Conservation (phyloP, 805 yeast species). For the Isabelozyma heimii region DNA sequence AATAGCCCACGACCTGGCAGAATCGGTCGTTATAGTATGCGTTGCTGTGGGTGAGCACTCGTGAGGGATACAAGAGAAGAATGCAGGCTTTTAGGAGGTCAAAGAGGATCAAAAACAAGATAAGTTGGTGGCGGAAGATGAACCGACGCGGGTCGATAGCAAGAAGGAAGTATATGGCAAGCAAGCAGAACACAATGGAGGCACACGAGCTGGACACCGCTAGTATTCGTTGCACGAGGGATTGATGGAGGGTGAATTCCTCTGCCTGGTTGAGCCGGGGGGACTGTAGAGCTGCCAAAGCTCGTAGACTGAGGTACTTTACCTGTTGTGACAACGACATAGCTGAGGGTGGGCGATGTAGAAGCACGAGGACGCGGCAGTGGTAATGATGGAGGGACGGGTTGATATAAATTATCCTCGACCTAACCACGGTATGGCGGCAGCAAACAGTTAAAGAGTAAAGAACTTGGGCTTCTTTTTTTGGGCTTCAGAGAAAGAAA, state of each 20-base stretch:
- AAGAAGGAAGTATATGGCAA: slow-evolving; percentile 56
- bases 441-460: too few relatives aligned
- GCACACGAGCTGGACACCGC: slow-evolving; percentile 38
- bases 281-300: background rate
- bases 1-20: slow-evolving; percentile 72
- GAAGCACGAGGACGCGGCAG: too few relatives aligned
- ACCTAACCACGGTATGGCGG: too few relatives aligned
- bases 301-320: background rate
- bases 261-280: slow-evolving; percentile 16
- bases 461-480: too few relatives aligned
- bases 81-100: slow-evolving; percentile 74
- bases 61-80: slow-evolving; percentile 65
- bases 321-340: background rate
- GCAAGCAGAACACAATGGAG: slow-evolving; percentile 46
- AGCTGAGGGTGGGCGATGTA: background rate
- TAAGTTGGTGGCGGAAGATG: slow-evolving; percentile 69
- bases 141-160: slow-evolving; percentile 63
- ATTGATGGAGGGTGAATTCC: slow-evolving; percentile 25
- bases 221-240: slow-evolving; percentile 30
- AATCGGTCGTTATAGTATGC: slow-evolving; percentile 49
- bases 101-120: slow-evolving; percentile 62
- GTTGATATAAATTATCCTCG: too few relatives aligned
- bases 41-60: slow-evolving; percentile 42
- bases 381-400: background rate
- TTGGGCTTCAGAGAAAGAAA: too few relatives aligned